Evolutionary conservation across 305 asterid genomes (phyloP).

Genomic region (Solanum hybrid): DNA sequence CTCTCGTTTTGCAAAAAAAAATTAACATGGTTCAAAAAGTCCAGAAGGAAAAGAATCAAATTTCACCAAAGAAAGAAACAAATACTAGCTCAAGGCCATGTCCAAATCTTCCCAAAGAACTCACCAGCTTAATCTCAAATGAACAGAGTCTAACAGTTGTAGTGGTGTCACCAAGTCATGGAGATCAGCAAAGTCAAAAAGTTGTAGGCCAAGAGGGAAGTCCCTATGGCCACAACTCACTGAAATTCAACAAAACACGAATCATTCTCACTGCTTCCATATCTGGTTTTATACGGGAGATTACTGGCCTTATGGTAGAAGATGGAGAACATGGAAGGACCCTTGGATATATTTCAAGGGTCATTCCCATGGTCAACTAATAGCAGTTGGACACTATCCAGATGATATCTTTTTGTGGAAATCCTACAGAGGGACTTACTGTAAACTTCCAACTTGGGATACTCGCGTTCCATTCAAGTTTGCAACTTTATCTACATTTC

Average conservation of each 20-base stretch:
- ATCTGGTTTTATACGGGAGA: conserved; percentile 6
- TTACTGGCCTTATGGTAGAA: neutral
- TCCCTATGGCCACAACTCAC: conserved; percentile 13
- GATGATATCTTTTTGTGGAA: neutral
- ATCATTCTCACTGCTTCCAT: conserved; percentile 3
- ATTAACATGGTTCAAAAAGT: conserved; percentile 11
- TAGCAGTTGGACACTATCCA: neutral
- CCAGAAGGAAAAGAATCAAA: conserved; percentile 2
- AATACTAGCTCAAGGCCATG: conserved; percentile 14
- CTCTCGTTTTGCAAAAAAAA: neutral
- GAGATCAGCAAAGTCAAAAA: conserved; percentile 13
- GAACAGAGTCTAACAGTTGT: conserved; percentile 12
- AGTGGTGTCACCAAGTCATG: conserved; percentile 29
- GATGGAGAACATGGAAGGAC: neutral
- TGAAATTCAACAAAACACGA: neutral
- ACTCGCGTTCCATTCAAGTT: conserved; percentile 15
- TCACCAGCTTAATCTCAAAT: conserved; percentile 9
- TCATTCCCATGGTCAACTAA: conserved; percentile 14
- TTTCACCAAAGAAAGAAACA: neutral
- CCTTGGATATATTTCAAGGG: conserved; percentile 12
- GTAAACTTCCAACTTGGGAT: neutral
- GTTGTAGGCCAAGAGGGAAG: conserved; percentile 5
- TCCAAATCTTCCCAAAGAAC: conserved; percentile 25
- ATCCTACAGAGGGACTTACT: conserved; percentile 1
- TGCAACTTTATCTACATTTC: conserved; percentile 5